Conservation (phyloP, 2,329 filamentous ascomycete species). For the Huntiella abstrusa region DNA sequence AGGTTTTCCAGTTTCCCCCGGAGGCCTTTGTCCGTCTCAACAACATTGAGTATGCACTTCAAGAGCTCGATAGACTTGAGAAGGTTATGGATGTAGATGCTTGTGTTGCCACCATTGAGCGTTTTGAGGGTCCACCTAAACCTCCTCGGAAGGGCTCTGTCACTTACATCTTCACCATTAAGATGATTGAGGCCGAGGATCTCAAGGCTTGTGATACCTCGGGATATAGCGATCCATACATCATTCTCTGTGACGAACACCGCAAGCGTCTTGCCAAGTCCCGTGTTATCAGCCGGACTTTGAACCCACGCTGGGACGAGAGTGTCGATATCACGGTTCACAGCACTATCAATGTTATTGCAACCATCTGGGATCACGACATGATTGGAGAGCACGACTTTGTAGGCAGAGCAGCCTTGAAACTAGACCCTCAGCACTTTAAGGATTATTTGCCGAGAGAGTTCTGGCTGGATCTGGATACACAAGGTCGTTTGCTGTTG, state of each 20-base stretch:
- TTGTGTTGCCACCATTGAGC: slow-evolving; percentile 65
- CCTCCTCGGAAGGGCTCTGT: slow-evolving; percentile 45
- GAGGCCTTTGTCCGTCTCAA: slow-evolving; percentile 97
- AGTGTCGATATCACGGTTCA: slow-evolving; percentile 89
- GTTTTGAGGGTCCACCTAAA: slow-evolving; percentile 50
- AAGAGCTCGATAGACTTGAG: slow-evolving; percentile 80
- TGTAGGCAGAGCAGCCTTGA: slow-evolving; percentile 87
- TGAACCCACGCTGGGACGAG: slow-evolving; percentile 95
- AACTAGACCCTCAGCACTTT: slow-evolving; percentile 95
- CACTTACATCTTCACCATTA: slow-evolving; percentile 96
- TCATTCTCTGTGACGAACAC: slow-evolving; percentile 91
- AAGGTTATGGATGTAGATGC: slow-evolving; percentile 78
- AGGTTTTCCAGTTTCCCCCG: slow-evolving; percentile 90
- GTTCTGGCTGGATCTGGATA: slow-evolving; percentile 95
- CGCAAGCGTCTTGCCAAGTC: slow-evolving; percentile 94
- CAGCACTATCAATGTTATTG: slow-evolving; percentile 81
- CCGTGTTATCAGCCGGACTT: slow-evolving; percentile 69
- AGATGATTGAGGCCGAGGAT: slow-evolving; percentile 94
- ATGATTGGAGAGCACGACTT: slow-evolving; percentile 95
- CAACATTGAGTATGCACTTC: slow-evolving; percentile 87
- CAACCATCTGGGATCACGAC: slow-evolving; percentile 97
- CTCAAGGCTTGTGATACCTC: slow-evolving; percentile 95
- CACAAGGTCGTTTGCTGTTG: slow-evolving; percentile 73
- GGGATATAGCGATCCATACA: slow-evolving; percentile 87
- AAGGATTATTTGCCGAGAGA: slow-evolving; percentile 88